A percentile compares a stretch with the other conserved stretches of the same genome.
phyloP scores from a whole-genome alignment of 768 basidiomycete genomes.

The Suillus placidus region DNA sequence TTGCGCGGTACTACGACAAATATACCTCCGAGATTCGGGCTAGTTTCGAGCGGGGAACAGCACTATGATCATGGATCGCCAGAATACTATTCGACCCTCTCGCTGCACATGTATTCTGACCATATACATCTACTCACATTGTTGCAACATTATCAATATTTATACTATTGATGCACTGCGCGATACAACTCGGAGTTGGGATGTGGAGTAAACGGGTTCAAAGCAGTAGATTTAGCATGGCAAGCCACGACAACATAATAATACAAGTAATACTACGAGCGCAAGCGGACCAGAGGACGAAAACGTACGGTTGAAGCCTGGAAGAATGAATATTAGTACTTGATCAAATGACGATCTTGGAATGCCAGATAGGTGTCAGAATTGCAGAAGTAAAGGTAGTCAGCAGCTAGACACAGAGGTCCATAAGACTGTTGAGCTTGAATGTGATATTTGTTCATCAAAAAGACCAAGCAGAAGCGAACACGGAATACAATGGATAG shows the following conservation, averaged over 20 bases:
- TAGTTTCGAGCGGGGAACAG: constrained; percentile 97
- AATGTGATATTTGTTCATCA: constrained; percentile 47
- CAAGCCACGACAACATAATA: background rate
- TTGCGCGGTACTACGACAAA: constrained; percentile 94
- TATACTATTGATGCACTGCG: background rate
- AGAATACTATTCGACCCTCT: background rate
- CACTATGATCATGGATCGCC: constrained; percentile 49
- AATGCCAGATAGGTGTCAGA: constrained; percentile 33
- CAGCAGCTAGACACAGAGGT: constrained; percentile 41
- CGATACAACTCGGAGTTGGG: background rate
- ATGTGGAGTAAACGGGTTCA: background rate
- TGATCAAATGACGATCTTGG: background rate
- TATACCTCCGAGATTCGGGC: constrained; percentile 96
- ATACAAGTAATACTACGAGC: background rate
- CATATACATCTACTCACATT: background rate
- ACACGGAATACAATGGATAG: background rate
- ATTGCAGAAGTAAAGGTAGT: constrained; percentile 44
- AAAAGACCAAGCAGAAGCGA: constrained; percentile 3
- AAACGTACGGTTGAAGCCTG: constrained; percentile 1
- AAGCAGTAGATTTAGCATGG: background rate
- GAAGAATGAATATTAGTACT: background rate
- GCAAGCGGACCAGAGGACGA: background rate
- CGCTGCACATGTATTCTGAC: background rate
- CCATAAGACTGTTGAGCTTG: constrained; percentile 55
- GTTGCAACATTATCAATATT: background rate